Evolutionary conservation across 108 stramenopile genomes (phyloP), one percentile per base, ranked within the genome.

Genomic region (Nitzschia inconspicua): DNA sequence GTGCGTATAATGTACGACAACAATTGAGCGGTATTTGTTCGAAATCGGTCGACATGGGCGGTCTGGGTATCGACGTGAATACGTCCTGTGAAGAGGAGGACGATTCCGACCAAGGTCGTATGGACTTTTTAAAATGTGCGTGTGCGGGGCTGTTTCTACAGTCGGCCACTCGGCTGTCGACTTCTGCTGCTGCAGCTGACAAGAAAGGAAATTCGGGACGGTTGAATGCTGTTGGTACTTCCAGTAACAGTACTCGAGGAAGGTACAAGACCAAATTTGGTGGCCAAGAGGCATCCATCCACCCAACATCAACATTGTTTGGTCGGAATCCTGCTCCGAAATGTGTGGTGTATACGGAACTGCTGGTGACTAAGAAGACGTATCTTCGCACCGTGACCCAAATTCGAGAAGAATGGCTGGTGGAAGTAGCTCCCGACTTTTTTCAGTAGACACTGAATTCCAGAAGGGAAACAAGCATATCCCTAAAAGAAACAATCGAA

Each of bases 271-370:
- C 96, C 22, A 94, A 94, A 62, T 70, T 91, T 24, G 95, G 94
- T 37, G 78, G 82, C 23, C 77, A 79, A 35, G 69, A 77, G 9
- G 98, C 97, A 19, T 94, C 85, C 32, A 86, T 98, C 41, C 98
- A 98, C 57, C 98, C 98, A 23, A 85, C 86, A n/a, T 75, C 65
- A 9, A 78, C 88, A 8, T 43, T 99, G 54, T 99, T 98, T 77
- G 89, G 92, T 36, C 77, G 95, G 50, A 90, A 91, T 54, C 97
- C 96, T 0, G 88, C 92, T 29, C 86, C 92, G 1, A 79, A 94
- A 44, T 94, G 92, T 68, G 95, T 98, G 28, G 88, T 95, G 44
- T 99, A 95, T 70, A 92, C 94, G 25, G 98, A 99, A 67, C 60
- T 99, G 16, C 22, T 94, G 3, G 60, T 68, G 13, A 90, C 92